Evolutionary conservation across 2,329 filamentous ascomycete genomes (phyloP), one percentile per base, ranked within the genome.

Genomic region (Orbilia javanica): DNA sequence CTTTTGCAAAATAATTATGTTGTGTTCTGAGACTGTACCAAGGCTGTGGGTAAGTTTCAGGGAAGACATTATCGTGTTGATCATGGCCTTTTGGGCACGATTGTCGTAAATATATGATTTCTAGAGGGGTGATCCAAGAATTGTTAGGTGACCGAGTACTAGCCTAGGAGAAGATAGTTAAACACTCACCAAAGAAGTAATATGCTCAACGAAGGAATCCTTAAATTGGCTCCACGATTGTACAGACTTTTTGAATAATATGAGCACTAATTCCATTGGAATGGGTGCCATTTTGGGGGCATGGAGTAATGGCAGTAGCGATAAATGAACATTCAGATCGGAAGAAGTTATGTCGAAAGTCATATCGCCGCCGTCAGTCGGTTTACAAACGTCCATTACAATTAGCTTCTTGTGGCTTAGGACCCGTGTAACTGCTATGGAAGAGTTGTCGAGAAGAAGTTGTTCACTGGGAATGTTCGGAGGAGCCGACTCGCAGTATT

Each of bases 61-160:
- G 11, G 57, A 70, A 4, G 75, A 73, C 75, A 79, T 79, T 2
- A 79, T 79, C 1, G 75, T 79, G 6, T 79, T 60, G 34, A 79
- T 79, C 75, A 79, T 79, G 4, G 75, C 70, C 27, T 74, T 79
- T 27, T 74, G 75, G 5, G 75, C 75, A n/a, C 75, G 68, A 48
- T 79, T 79, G 42, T 79, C 75, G 39, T 79, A 79, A 6, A 78
- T 78, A n/a, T 78, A 72, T 27, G 74, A 72, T 78, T 78, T 72
- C 74, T 78, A n/a, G 20, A 25, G 4, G 6, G 13, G n/a, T n/a
- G n/a, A n/a, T n/a, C n/a, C 2, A 22, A 22, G 3, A n/a, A 4
- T 31, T 60, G n/a, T 75, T 53, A 75, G 53, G 22, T n/a, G 44
- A 13, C 8, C 2, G 15, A 25, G 11, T 44, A 10, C 39, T 8